A percentile compares a stretch with the other conserved stretches of the same genome.
These are phyloP conservation scores for Hemisphaericaspora subhashii DNA, from an alignment of 1,139 yeast genomes.

Conservation along the genomic window DNA sequence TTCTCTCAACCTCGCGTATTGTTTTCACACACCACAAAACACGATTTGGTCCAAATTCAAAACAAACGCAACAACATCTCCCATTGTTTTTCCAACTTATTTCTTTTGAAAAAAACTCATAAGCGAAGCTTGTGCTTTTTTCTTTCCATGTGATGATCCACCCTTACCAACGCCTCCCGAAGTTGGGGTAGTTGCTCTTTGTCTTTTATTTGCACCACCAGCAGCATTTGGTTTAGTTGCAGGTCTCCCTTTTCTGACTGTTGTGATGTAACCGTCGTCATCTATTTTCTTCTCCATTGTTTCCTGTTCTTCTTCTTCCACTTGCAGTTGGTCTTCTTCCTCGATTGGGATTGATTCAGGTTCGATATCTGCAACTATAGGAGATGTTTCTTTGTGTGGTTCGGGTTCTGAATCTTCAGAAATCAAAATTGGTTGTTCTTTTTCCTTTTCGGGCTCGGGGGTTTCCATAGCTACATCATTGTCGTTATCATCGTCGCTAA, in stretches of 20 bases:
- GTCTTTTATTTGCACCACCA: slow-evolving; percentile 7
- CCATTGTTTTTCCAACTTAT: slow-evolving; percentile 1
- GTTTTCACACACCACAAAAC: too few species aligned
- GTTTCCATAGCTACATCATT: slow-evolving; percentile 12
- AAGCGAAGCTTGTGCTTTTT: slow-evolving; percentile 36
- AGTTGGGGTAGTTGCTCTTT: slow-evolving; percentile 10
- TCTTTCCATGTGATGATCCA: slow-evolving; percentile 20
- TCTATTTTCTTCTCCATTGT: slow-evolving; percentile 27
- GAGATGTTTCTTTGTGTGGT: slow-evolving; percentile 1
- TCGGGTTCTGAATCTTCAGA: slow-evolving; percentile 1
- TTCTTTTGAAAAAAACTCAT: slow-evolving; percentile 41
- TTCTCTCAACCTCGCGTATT: too few species aligned
- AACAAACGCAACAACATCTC: too few species aligned
- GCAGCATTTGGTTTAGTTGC: slow-evolving; percentile 16
- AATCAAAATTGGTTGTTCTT: slow-evolving; percentile 6
- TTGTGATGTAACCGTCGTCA: slow-evolving; percentile 43
- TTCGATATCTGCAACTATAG: slow-evolving; percentile 3
- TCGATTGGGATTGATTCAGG: background rate
- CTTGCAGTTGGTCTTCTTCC: slow-evolving; percentile 9
- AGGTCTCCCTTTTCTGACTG: slow-evolving; percentile 25
- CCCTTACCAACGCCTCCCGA: slow-evolving; percentile 7
- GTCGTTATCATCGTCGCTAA: slow-evolving; percentile 18
- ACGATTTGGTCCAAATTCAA: too few species aligned
- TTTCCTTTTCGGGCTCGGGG: slow-evolving; percentile 4
- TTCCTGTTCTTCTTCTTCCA: slow-evolving; percentile 11